phyloP scores from a whole-genome alignment of 768 basidiomycete genomes.

The Chalciporus sphaerocephalus region DNA sequence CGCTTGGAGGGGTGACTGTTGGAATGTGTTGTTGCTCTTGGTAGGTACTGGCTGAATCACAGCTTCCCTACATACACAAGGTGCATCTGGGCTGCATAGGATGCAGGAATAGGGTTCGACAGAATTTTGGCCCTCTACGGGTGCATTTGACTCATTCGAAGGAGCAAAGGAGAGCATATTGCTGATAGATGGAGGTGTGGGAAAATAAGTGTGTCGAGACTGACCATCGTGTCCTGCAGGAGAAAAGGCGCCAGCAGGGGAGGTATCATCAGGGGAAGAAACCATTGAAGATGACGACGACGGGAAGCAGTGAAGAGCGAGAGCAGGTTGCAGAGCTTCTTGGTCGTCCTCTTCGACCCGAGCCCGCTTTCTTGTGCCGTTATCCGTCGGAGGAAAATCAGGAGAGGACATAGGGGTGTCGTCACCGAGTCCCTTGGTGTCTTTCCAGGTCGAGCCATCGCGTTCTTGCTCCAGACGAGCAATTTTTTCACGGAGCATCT shows the following conservation, averaged over 20 bases:
- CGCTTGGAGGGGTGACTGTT: slow-evolving; percentile 13
- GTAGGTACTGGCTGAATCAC: slow-evolving; percentile 43
- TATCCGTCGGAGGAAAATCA: slow-evolving; percentile 17
- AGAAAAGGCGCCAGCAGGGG: slow-evolving; percentile 28
- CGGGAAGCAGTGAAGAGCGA: slow-evolving; percentile 23
- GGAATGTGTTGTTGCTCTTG: slow-evolving; percentile 5
- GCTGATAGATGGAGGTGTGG: slow-evolving; percentile 28
- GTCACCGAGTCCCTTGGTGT: slow-evolving; percentile 59
- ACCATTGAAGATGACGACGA: slow-evolving; percentile 45
- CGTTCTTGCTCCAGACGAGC: slow-evolving; percentile 39
- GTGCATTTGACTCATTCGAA: slow-evolving; percentile 25
- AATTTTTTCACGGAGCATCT: slow-evolving; percentile 50
- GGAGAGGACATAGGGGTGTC: slow-evolving; percentile 39
- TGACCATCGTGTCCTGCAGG: slow-evolving; percentile 26
- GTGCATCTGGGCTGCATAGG: slow-evolving; percentile 63
- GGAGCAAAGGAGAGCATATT: slow-evolving; percentile 37
- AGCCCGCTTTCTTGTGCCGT: slow-evolving; percentile 36
- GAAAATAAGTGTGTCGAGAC: slow-evolving; percentile 28
- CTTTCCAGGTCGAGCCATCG: slow-evolving; percentile 30
- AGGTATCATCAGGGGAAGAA: slow-evolving; percentile 46
- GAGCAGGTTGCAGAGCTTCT: slow-evolving; percentile 15
- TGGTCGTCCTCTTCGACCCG: slow-evolving; percentile 26
- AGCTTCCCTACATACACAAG: slow-evolving; percentile 77
- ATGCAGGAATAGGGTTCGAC: slow-evolving; percentile 50
- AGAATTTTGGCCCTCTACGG: slow-evolving; percentile 33